phyloP scores from a whole-genome alignment of 2,329 filamentous ascomycete genomes.

The Monosporascus sp. region DNA sequence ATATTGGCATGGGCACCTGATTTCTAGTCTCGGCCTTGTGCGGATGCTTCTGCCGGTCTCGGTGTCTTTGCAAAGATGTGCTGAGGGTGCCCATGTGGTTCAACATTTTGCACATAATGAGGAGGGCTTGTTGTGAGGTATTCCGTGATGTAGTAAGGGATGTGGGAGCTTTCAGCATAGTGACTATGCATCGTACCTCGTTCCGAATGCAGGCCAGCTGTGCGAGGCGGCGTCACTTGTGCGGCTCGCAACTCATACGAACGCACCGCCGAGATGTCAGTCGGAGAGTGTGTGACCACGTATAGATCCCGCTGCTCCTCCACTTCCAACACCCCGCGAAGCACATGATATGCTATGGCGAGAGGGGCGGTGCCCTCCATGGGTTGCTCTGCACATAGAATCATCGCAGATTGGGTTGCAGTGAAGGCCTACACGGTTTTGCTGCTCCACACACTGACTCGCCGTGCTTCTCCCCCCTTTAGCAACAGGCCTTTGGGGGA shows the following conservation, averaged over 20 bases:
- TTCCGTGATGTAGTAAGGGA: constrained; percentile 29
- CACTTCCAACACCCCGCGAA: constrained; percentile 2
- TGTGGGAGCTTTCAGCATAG: constrained; percentile 29
- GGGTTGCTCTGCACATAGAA: constrained; percentile 23
- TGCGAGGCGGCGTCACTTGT: too few species aligned
- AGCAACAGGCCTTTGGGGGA: background rate
- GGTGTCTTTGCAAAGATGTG: too few species aligned
- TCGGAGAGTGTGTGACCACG: too few species aligned
- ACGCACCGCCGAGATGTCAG: too few species aligned
- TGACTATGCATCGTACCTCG: constrained; percentile 11
- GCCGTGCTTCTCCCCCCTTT: background rate
- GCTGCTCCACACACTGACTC: background rate
- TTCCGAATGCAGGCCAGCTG: too few species aligned
- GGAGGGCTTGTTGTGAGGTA: constrained; percentile 20
- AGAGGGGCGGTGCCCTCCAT: constrained; percentile 22
- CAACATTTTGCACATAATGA: constrained; percentile 8
- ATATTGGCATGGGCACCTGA: too few species aligned
- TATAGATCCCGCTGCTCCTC: too few species aligned
- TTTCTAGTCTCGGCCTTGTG: too few species aligned
- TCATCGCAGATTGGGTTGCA: constrained; percentile 21
- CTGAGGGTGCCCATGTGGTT: background rate
- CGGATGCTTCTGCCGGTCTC: too few species aligned
- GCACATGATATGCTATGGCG: constrained; percentile 30
- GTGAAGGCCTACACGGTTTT: background rate
- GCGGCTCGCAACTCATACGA: too few species aligned